phyloP scores from a whole-genome alignment of 495 filamentous ascomycete species.

The Penicillium angulare region DNA sequence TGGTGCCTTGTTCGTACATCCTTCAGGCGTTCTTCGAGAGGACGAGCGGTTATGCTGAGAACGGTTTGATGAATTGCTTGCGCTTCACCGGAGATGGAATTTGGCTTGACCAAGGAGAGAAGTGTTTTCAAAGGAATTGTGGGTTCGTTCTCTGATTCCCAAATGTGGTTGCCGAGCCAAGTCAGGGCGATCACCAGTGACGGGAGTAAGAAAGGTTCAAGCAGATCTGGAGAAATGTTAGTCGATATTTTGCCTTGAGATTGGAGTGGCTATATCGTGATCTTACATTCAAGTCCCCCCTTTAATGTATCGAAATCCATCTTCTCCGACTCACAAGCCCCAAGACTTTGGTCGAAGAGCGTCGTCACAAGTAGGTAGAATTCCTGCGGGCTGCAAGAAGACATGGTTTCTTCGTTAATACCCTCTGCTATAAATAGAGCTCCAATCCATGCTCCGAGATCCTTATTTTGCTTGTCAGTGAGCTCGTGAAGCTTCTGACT shows the following conservation, averaged over 20 bases:
- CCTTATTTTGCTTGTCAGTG: slow-evolving; percentile 68
- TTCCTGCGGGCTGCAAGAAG: slow-evolving; percentile 85
- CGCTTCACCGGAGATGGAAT: slow-evolving; percentile 76
- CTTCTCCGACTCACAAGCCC: slow-evolving; percentile 67
- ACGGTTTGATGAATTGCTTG: slow-evolving; percentile 78
- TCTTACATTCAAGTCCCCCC: slow-evolving; percentile 81
- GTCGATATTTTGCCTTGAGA: not conserved
- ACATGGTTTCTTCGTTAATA: slow-evolving; percentile 86
- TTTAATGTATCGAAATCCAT: slow-evolving; percentile 80
- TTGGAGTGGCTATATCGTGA: not conserved
- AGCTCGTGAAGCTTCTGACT: slow-evolving; percentile 64
- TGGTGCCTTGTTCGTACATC: slow-evolving; percentile 69
- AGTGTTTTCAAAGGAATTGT: slow-evolving; percentile 68
- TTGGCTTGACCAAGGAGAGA: slow-evolving; percentile 70
- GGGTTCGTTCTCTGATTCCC: slow-evolving; percentile 61
- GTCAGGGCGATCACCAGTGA: slow-evolving; percentile 78
- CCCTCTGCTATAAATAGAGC: slow-evolving; percentile 83
- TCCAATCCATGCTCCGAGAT: slow-evolving; percentile 80
- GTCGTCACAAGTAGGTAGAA: slow-evolving; percentile 92
- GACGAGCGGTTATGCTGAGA: slow-evolving; percentile 75
- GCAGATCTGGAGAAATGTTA: slow-evolving; percentile 55
- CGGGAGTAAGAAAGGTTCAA: slow-evolving; percentile 86
- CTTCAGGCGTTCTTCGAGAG: slow-evolving; percentile 71
- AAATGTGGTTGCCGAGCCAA: slow-evolving; percentile 81
- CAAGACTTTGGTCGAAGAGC: slow-evolving; percentile 79